Evolutionary conservation across 495 filamentous ascomycete genomes (phyloP), one percentile per base, ranked within the genome.

Genomic region (Glarea lozoyensis): DNA sequence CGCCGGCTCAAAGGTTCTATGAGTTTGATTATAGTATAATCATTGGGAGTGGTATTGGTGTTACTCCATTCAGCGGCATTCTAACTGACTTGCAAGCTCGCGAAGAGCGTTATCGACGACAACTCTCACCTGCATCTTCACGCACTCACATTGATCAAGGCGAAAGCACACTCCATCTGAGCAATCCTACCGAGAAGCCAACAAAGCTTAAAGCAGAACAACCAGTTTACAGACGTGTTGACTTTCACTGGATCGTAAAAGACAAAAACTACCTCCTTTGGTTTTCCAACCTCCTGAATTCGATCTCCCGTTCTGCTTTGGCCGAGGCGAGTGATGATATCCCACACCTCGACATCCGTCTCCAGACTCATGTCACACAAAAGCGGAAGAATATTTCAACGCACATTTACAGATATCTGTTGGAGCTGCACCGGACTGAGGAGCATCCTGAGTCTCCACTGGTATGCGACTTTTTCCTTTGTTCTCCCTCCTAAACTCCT

Each of bases 181-280:
- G n/a, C n/a, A n/a, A n/a, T n/a, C n/a, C n/a, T n/a, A n/a, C n/a
- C n/a, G 49, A 50, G 24, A 12, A 40, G 11, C 21, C 21, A n/a
- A 7, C 7, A 29, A 29, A 29, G 25, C 25, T 7, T 7, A 21
- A 23, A 29, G 30, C 23, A 30, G n/a, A 34, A 19, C 16, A 32
- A 17, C 18, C 43, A 16, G 33, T 48, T 15, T 53, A 59, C 36
- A 53, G 62, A 5, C 53, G 62, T 13, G 55, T 66, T 16, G 63
- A 66, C 37, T 63, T 66, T 48, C 60, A 65, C 52, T 66, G 63
- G 62, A 65, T 55, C 16, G 62, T 63, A n/a, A 51, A 57, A 32
- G 59, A 63, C 24, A 45, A 49, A 25, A 62, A 63, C 54, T 46
- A 55, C 40, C 57, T 66, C 4, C 60, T 60, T 33, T 66, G 63